A percentile compares a stretch with the other conserved stretches of the same genome.
Evolutionary conservation across 2,329 filamentous ascomycete genomes (phyloP).

Genomic region (Penicillium sp.): DNA sequence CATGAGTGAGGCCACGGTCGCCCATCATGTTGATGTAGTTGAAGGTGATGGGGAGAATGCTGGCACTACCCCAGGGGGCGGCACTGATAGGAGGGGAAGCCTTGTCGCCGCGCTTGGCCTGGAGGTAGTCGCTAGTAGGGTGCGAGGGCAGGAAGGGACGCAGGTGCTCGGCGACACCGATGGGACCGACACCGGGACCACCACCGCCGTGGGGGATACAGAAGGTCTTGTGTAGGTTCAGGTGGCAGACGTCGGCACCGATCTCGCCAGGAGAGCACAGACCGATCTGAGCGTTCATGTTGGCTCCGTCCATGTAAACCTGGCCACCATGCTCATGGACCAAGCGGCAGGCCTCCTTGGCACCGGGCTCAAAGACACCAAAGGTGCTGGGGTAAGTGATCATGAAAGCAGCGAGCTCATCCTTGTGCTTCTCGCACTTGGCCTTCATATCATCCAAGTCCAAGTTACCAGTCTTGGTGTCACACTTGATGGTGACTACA

Average conservation of each 20-base stretch:
- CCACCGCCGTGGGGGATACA: constrained; percentile 96
- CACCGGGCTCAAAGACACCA: constrained; percentile 87
- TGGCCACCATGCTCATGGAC: constrained; percentile 87
- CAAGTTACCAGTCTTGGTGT: constrained; percentile 81
- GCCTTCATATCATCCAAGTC: constrained; percentile 81
- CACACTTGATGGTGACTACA: constrained; percentile 89
- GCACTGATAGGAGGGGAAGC: constrained; percentile 72
- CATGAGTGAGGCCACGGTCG: constrained; percentile 75
- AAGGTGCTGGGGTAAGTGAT: constrained; percentile 95
- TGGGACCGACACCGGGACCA: constrained; percentile 89
- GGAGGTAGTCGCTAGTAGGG: constrained; percentile 54
- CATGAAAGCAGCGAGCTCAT: constrained; percentile 90
- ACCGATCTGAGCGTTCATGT: constrained; percentile 98
- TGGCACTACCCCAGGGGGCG: constrained; percentile 82
- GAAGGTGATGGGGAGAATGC: constrained; percentile 92
- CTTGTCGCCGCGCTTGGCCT: constrained; percentile 37
- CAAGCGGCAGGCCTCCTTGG: constrained; percentile 80
- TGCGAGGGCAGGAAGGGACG: constrained; percentile 73
- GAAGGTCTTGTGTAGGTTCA: constrained; percentile 98
- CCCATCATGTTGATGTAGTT: constrained; percentile 96
- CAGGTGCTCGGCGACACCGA: constrained; percentile 84
- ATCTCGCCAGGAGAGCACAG: constrained; percentile 93
- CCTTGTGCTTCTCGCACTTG: constrained; percentile 85
- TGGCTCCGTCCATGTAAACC: constrained; percentile 98
- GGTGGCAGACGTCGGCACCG: constrained; percentile 92